A percentile compares a stretch with the other conserved stretches of the same genome.
Evolutionary conservation across 2,329 filamentous ascomycete genomes (phyloP).

Genomic region (Lachnellula hyalina): DNA sequence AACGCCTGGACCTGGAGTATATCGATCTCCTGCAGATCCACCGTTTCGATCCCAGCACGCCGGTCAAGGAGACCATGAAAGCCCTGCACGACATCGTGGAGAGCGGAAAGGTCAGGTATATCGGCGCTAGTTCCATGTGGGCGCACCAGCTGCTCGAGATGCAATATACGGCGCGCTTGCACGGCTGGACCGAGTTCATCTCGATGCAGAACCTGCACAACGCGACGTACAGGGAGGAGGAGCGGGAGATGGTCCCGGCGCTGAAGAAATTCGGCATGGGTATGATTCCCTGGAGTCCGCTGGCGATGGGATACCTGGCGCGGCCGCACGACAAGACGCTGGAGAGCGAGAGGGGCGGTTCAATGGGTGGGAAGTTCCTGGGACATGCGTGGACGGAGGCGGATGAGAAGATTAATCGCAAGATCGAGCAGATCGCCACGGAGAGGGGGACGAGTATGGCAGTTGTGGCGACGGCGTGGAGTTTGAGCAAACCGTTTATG

Average conservation of each 20-base stretch:
- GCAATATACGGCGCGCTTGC: slow-evolving; percentile 37
- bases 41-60: slow-evolving; percentile 46
- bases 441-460: slow-evolving; percentile 54
- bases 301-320: slow-evolving; percentile 28
- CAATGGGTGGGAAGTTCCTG: slow-evolving; percentile 14
- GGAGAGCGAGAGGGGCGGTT: slow-evolving; percentile 12
- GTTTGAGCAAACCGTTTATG: slow-evolving; percentile 32
- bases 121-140: slow-evolving; percentile 36
- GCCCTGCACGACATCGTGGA: slow-evolving; percentile 53
- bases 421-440: slow-evolving; percentile 38
- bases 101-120: slow-evolving; percentile 51
- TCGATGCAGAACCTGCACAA: slow-evolving; percentile 57
- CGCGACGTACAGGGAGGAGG: slow-evolving; percentile 55
- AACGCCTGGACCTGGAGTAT: slow-evolving; percentile 42
- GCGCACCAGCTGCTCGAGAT: slow-evolving; percentile 17
- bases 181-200: slow-evolving; percentile 56
- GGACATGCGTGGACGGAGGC: slow-evolving; percentile 16
- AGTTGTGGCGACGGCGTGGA: slow-evolving; percentile 54
- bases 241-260: slow-evolving; percentile 32
- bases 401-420: slow-evolving; percentile 22
- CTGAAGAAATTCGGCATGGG: slow-evolving; percentile 29
- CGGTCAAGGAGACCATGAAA: slow-evolving; percentile 55
- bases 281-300: slow-evolving; percentile 36
- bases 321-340: slow-evolving; percentile 12
- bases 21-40: slow-evolving; percentile 55